Evolutionary conservation across 345 rosid species (phyloP).

Genomic region (Mangifera indica): DNA sequence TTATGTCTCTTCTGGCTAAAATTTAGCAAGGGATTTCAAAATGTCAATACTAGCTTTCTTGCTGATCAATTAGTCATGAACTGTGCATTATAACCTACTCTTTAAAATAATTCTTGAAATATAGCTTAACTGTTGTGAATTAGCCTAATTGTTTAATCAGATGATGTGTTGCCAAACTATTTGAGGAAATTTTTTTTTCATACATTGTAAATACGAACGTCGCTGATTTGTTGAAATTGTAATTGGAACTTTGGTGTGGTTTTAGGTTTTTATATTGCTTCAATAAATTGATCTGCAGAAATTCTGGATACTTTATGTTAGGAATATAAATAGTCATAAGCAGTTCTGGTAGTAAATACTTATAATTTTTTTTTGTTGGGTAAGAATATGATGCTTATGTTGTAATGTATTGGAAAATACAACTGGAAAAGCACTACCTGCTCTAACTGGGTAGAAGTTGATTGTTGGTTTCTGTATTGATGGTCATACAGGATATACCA

Average conservation of each 20-base stretch:
- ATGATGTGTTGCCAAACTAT: neutral
- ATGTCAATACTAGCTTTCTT: too few species aligned
- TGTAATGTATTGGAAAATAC: neutral
- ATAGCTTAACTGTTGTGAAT: neutral
- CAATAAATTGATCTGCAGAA: too few species aligned
- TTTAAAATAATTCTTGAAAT: neutral
- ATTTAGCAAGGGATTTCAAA: too few species aligned
- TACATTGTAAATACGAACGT: neutral
- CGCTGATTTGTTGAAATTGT: neutral
- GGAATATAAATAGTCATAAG: too few species aligned
- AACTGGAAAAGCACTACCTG: neutral
- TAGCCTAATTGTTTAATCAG: too few species aligned
- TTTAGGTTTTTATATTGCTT: too few species aligned
- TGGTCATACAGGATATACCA: too few species aligned
- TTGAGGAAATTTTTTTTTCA: neutral
- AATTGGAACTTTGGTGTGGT: neutral
- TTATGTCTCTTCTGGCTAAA: too few species aligned
- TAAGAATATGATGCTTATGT: neutral
- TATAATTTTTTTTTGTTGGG: too few species aligned
- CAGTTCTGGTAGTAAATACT: too few species aligned
- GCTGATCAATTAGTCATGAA: too few species aligned
- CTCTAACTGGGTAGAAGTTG: neutral
- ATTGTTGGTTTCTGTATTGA: neutral
- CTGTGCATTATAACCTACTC: neutral
- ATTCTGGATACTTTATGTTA: too few species aligned